Evolutionary conservation across 176 grass and related monocot species (phyloP).

Genomic region (Lolium multiflorum): DNA sequence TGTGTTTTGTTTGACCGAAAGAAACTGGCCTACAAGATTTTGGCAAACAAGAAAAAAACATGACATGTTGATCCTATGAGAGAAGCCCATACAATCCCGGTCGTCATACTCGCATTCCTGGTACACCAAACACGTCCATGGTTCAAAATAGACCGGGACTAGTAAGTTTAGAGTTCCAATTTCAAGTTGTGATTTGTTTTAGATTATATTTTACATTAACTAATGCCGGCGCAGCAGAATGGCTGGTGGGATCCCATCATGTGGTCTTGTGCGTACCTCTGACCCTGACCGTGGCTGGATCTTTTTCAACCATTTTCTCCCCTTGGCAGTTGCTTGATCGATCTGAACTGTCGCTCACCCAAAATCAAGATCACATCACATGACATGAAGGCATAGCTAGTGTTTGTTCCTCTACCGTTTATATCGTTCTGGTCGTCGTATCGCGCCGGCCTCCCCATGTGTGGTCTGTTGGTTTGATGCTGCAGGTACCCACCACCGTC

Average conservation of each 20-base stretch:
- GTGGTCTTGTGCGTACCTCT: not conserved
- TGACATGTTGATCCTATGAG: too few relatives aligned
- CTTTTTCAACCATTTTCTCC: not conserved
- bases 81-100: too few relatives aligned
- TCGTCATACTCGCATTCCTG: too few relatives aligned
- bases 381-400: not conserved
- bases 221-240: not conserved
- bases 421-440: not conserved
- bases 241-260: not conserved
- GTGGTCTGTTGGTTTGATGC: not conserved
- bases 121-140: too few relatives aligned
- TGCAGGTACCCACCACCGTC: slow-evolving; percentile 34
- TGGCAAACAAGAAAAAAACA: too few relatives aligned
- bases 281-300: not conserved
- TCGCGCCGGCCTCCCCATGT: slow-evolving; percentile 41
- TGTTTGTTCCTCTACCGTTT: not conserved
- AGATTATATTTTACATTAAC: too few relatives aligned
- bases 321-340: not conserved
- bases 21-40: too few relatives aligned
- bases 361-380: not conserved
- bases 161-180: too few relatives aligned
- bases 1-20: too few relatives aligned
- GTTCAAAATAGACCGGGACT: too few relatives aligned
- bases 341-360: not conserved
- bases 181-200: too few relatives aligned